These are phyloP conservation scores for Zymoseptoria passerinii DNA, from an alignment of 2,329 filamentous ascomycete species.

Conservation along the genomic window DNA sequence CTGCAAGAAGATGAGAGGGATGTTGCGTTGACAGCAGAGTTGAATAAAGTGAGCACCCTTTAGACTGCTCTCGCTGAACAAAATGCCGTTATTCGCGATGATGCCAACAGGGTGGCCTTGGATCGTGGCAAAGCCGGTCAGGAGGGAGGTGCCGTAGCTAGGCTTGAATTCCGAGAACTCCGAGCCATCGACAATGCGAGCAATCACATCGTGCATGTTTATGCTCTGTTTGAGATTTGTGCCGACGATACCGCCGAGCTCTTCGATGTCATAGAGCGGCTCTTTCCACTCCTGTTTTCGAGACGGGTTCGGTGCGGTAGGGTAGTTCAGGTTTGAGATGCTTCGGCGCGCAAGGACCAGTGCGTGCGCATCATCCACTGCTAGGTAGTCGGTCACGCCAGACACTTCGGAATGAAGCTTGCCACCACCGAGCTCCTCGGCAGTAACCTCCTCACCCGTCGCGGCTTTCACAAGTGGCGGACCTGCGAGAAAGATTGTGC, in stretches of 20 bases:
- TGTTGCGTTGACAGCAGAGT: constrained; percentile 79
- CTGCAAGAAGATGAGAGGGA: constrained; percentile 87
- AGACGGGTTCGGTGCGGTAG: constrained; percentile 39
- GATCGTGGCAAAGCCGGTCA: constrained; percentile 80
- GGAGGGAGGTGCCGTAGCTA: constrained; percentile 77
- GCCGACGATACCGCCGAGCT: constrained; percentile 80
- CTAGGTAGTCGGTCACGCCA: constrained; percentile 90
- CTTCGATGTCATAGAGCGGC: constrained; percentile 68
- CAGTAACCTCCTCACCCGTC: constrained; percentile 83
- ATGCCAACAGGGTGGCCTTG: constrained; percentile 88
- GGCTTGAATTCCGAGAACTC: constrained; percentile 92
- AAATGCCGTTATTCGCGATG: constrained; percentile 89
- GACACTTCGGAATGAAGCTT: constrained; percentile 83
- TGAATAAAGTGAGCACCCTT: constrained; percentile 98
- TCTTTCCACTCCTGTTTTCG: constrained; percentile 49
- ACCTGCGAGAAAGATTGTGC: constrained; percentile 94
- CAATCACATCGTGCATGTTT: constrained; percentile 81
- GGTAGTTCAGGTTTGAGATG: constrained; percentile 85
- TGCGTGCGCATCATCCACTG: constrained; percentile 88
- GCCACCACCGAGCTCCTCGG: constrained; percentile 85
- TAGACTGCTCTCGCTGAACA: constrained; percentile 79
- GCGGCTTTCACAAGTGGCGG: constrained; percentile 93
- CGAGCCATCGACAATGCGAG: constrained; percentile 83
- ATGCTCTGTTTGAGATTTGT: constrained; percentile 83
- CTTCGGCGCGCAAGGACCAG: constrained; percentile 76